Evolutionary conservation across 257 asterid species (phyloP).

Genomic region (Jasminum sambac): DNA sequence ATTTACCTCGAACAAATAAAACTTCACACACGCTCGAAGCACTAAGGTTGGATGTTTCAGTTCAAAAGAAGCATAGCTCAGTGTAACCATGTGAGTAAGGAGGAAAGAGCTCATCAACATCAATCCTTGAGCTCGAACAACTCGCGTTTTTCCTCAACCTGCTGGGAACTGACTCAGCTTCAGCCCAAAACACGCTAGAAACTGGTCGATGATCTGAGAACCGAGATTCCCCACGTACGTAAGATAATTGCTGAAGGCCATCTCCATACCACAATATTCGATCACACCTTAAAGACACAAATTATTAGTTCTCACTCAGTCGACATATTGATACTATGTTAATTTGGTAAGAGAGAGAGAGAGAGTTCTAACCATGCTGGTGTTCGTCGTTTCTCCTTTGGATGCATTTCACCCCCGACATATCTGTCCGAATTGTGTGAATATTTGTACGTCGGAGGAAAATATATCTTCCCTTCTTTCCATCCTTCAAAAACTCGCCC

Average conservation of each 20-base stretch:
- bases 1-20: conserved; percentile 19
- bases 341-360: neutral
- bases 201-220: conserved; percentile 61
- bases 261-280: conserved; percentile 49
- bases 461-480: conserved; percentile 57
- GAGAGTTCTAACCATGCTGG: conserved; percentile 46
- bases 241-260: conserved; percentile 53
- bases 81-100: conserved; percentile 58
- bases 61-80: conserved; percentile 55
- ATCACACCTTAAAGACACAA: conserved; percentile 44
- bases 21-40: neutral
- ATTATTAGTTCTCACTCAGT: conserved; percentile 21
- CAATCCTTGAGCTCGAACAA: conserved; percentile 51
- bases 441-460: conserved; percentile 56
- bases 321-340: neutral
- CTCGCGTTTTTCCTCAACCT: conserved; percentile 51
- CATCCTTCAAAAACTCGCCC: conserved; percentile 56
- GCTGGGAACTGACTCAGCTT: conserved; percentile 53
- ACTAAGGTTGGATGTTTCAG: neutral
- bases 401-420: conserved; percentile 55
- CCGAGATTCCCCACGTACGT: conserved; percentile 54
- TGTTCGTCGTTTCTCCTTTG: conserved; percentile 53
- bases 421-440: conserved; percentile 56
- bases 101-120: conserved; percentile 51
- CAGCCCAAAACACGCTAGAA: conserved; percentile 53